Conservation (phyloP, 2,329 filamentous ascomycete species). For the Diaporthe ampelina region DNA sequence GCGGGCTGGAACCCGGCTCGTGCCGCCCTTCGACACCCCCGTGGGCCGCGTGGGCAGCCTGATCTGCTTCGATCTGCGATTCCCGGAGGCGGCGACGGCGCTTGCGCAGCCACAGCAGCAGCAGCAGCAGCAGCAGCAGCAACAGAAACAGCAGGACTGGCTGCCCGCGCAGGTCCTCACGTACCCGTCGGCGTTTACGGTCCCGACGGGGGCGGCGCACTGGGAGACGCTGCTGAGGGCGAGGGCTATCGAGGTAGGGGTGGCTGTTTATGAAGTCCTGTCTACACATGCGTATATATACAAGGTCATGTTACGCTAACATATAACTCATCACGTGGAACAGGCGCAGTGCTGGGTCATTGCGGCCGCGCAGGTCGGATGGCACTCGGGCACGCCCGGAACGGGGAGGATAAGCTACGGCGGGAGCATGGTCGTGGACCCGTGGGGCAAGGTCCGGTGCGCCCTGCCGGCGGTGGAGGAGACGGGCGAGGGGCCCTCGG, state of each 20-base stretch:
- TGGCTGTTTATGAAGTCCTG: background rate
- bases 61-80: slow-evolving; percentile 94
- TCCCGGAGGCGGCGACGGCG: slow-evolving; percentile 80
- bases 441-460: slow-evolving; percentile 84
- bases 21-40: slow-evolving; percentile 78
- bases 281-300: background rate
- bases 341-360: slow-evolving; percentile 85
- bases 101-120: slow-evolving; percentile 63
- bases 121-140: slow-evolving; percentile 52
- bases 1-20: slow-evolving; percentile 70
- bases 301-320: background rate
- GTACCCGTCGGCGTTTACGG: slow-evolving; percentile 92
- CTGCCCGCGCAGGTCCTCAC: slow-evolving; percentile 79
- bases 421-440: slow-evolving; percentile 86
- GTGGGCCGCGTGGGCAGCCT: slow-evolving; percentile 82
- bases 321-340: background rate
- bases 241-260: slow-evolving; percentile 81
- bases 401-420: slow-evolving; percentile 80
- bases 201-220: slow-evolving; percentile 86
- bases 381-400: slow-evolving; percentile 70
- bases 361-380: slow-evolving; percentile 83
- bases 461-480: slow-evolving; percentile 67
- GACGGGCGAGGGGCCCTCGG: slow-evolving; percentile 53
- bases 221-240: slow-evolving; percentile 86
- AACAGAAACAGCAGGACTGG: slow-evolving; percentile 46